Percentiles rank a stretch among this genome's conserved stretches.
These are phyloP conservation scores for Aureobasidium lini DNA, from an alignment of 2,329 filamentous ascomycete genomes.

Conservation along the genomic window DNA sequence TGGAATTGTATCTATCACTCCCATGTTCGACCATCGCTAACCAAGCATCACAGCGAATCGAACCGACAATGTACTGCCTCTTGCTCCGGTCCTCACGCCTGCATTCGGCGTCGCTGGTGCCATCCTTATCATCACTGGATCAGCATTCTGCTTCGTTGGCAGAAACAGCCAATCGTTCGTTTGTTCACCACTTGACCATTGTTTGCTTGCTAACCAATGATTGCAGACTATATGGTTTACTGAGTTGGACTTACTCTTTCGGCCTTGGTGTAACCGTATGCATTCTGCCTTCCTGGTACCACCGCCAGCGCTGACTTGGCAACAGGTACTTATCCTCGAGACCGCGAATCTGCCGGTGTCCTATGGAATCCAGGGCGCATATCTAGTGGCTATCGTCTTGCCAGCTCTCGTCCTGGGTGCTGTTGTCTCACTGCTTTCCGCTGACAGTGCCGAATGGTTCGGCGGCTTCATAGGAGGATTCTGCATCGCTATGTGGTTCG, in stretches of 20 bases:
- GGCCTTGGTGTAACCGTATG: conserved; percentile 60
- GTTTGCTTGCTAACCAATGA: conserved; percentile 21
- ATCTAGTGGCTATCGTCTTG: conserved; percentile 68
- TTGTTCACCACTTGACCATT: conserved; percentile 28
- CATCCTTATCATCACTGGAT: conserved; percentile 66
- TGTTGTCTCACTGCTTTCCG: conserved; percentile 62
- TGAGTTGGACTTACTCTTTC: conserved; percentile 68
- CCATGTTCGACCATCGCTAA: not conserved
- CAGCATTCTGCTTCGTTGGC: conserved; percentile 65
- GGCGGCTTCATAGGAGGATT: conserved; percentile 84
- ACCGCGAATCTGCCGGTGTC: conserved; percentile 52
- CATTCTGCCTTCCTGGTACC: conserved; percentile 21
- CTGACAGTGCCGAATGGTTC: conserved; percentile 75
- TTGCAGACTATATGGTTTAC: conserved; percentile 59
- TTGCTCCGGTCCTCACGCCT: conserved; percentile 69
- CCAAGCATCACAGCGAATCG: not conserved
- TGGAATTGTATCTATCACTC: not conserved
- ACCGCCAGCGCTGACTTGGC: conserved; percentile 7
- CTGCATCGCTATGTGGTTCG: conserved; percentile 82
- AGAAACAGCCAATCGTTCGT: conserved; percentile 59
- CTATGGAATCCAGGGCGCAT: conserved; percentile 73
- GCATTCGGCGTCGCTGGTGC: conserved; percentile 72
- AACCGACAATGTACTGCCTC: conserved; percentile 48
- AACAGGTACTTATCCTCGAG: conserved; percentile 68
- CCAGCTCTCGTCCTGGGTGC: conserved; percentile 69